Evolutionary conservation across 2,329 filamentous ascomycete genomes (phyloP), one percentile per base, ranked within the genome.

Genomic region (Sclerotinia subarctica): DNA sequence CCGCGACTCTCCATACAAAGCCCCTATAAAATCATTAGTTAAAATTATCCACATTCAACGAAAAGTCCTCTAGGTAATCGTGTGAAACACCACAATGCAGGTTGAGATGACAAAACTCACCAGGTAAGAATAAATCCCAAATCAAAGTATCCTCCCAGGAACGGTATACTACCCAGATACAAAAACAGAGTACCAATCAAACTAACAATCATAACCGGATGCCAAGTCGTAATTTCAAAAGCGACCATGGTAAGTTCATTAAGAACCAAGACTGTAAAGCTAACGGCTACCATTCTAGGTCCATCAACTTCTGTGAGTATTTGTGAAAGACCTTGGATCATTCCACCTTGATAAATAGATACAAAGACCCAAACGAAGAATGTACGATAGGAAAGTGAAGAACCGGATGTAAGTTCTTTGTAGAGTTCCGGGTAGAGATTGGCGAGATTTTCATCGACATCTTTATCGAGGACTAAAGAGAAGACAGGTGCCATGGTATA

Each of bases 161-260:
- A 96, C 2, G 95, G 95, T 26, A 98, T 83, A 51, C 88, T 93
- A 3, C 88, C 92, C 35, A 94, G 82, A 76, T 92, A 99, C n/a
- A 94, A 78, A 38, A 90, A 78, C 56, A 91, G 89, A 0, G 95
- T 99, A 19, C 92, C 94, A 7, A 97, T 76, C 70, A 98, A 90
- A 72, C 86, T 90, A 64, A 92, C 81, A 66, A 96, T 89, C 94
- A 98, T 98, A 70, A 94, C 84, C 51, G 90, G 90, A 79, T 98
- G 95, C 95, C 95, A 99, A 0, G 95, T 99, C 4, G 93, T 97
- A 74, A 99, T 92, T 77, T 97, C 92, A 69, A 96, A 92, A 4
- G 94, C 94, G 2, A 98, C 95, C 96, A 99, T 99, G 74, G 96
- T 86, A 69, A 99, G 85, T 78, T 99, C 95, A 78, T 98, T 99